Evolutionary conservation across 345 rosid species (phyloP).

Genomic region (Salix caprea): DNA sequence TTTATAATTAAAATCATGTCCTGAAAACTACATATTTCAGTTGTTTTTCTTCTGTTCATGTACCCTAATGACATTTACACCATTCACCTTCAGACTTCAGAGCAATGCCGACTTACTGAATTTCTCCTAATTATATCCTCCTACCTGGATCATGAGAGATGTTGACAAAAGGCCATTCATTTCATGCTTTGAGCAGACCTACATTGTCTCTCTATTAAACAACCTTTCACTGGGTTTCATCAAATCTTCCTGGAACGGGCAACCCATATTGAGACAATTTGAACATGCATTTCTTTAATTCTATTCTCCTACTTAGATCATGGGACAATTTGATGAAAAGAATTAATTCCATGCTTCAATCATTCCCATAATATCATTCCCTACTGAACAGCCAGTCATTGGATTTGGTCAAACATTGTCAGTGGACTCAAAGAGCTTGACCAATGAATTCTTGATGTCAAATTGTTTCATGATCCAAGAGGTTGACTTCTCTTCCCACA

Average conservation of each 20-base stretch:
- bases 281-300: not conserved
- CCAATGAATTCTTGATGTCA: too few species aligned
- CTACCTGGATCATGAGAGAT: not conserved
- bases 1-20: not conserved
- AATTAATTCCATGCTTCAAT: not conserved
- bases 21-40: not conserved
- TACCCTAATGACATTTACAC: not conserved
- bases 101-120: not conserved
- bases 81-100: not conserved
- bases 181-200: not conserved
- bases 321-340: not conserved
- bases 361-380: not conserved
- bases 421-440: too few species aligned
- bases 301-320: not conserved
- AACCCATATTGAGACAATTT: not conserved
- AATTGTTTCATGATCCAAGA: too few species aligned
- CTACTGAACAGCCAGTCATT: not conserved
- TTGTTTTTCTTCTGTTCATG: not conserved
- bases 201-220: not conserved
- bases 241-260: not conserved
- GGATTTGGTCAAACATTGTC: not conserved
- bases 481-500: too few species aligned
- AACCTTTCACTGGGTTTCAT: not conserved
- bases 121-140: not conserved
- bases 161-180: not conserved